These are phyloP conservation scores for Erodium trifolium DNA, from an alignment of 441 rosid genomes.

Conservation along the genomic window DNA sequence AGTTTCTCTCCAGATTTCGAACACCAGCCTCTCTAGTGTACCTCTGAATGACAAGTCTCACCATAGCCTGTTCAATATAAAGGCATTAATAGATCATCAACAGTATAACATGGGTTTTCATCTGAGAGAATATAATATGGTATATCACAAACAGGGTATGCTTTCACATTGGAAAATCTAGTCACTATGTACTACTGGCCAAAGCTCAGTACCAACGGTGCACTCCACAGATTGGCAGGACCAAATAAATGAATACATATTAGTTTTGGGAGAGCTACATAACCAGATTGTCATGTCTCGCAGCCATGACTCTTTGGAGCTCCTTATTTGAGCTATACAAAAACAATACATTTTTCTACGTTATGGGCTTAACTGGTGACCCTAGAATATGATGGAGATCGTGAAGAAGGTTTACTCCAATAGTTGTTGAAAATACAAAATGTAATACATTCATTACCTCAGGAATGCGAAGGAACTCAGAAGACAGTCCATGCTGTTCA, in stretches of 20 bases:
- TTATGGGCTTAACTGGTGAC: background rate
- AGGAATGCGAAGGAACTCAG: slow-evolving; percentile 85
- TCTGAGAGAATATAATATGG: background rate
- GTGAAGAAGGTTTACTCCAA: background rate
- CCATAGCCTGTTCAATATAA: slow-evolving; percentile 51
- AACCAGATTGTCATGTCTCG: slow-evolving; percentile 1
- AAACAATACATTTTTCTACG: background rate
- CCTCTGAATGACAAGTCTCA: slow-evolving; percentile 75
- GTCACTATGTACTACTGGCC: background rate
- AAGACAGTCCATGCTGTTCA: slow-evolving; percentile 84
- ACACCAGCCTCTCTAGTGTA: slow-evolving; percentile 99
- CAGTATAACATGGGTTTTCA: background rate
- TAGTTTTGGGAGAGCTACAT: background rate
- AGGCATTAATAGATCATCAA: slow-evolving; percentile 3
- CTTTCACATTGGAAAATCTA: background rate
- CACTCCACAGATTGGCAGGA: background rate
- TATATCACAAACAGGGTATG: background rate
- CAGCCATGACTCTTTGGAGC: background rate
- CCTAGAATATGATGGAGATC: background rate
- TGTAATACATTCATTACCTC: slow-evolving; percentile 48
- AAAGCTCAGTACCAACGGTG: background rate
- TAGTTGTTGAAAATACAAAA: background rate
- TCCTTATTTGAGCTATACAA: background rate
- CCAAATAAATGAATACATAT: background rate
- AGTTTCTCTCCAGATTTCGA: slow-evolving; percentile 75